Base-by-base conservation (phyloP, 2,329 filamentous ascomycete species). In the Boeremia exigua region DNA sequence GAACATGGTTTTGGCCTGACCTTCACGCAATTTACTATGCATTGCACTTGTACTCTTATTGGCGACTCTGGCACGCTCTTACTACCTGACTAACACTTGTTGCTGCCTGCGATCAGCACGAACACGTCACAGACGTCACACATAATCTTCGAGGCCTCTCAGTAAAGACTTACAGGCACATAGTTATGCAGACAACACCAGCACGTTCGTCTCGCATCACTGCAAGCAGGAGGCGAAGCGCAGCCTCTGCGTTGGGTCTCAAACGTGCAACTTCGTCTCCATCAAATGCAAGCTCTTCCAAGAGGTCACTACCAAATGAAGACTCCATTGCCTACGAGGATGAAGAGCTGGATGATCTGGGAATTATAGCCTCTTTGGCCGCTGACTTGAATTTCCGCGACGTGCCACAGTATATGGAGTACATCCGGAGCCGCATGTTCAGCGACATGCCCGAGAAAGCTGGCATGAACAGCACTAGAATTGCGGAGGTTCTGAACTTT, bases 381-480 rank as follows among this genome's bases (percentile, higher is more conserved):
- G 76, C 80, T 29, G 82, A 87, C 60, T 75, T 86, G 12, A 81
- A 78, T 27, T 80, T 89, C 5, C 79, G 84, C 46, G 85, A 88
- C 70, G 82, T 88, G 1, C 80, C 85, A 0, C 87, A 90, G 69
- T 86, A 79, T 19, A 85, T 91, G 68, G 78, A 82, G 47, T 84
- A 88, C 72, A 83, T 88, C 45, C 83, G 82, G 33, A 74, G 69
- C 17, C 79, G 77, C 65, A 90, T 89, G 83, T 92, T 91, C 76
- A 82, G 80, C 34, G 77, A 82, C 1, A 77, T 91, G 10, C 88
- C 88, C 2, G 79, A 81, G 17, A 77, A 76, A 39, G 78, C 82
- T 0, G 88, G 88, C 19, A 86, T 92, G 81, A 84, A 81, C 62
- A 87, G 86, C 5, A 83, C 82, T 17, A 80, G 86, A 10, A 85